Percentiles rank a stretch among this genome's conserved stretches.
Evolutionary conservation across 371 early-diverging fungal genomes (phyloP).

Genomic region (Parasitella parasitica): DNA sequence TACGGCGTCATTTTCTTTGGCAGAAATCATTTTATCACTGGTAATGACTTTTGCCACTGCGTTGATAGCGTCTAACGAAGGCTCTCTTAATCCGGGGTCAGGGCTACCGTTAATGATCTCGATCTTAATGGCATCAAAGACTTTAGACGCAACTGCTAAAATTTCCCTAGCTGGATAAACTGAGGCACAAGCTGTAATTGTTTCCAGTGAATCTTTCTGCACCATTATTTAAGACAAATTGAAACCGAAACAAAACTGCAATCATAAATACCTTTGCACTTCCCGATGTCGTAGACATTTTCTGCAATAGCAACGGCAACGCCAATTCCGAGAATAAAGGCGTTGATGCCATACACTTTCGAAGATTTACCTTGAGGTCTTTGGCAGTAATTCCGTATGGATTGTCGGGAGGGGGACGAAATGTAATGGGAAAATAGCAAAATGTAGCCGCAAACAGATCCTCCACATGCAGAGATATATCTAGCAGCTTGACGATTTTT

Average conservation of each 20-base stretch:
- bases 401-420: constrained; percentile 91
- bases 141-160: constrained; percentile 55
- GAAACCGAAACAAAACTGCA: no score
- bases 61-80: constrained; percentile 56
- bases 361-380: constrained; percentile 76
- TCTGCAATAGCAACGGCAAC: constrained; percentile 81
- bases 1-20: constrained; percentile 42
- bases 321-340: constrained; percentile 76
- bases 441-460: constrained; percentile 88
- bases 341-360: constrained; percentile 65
- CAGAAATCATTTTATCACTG: constrained; percentile 14
- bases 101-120: constrained; percentile 41
- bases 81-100: constrained; percentile 62
- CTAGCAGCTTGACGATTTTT: constrained; percentile 63
- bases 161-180: constrained; percentile 67
- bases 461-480: constrained; percentile 74
- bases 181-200: constrained; percentile 71
- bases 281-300: constrained; percentile 78
- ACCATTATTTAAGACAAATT: no score
- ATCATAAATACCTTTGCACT: constrained; percentile 92
- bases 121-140: constrained; percentile 67
- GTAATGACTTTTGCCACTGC: constrained; percentile 43
- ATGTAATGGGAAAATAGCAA: constrained; percentile 98
- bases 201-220: constrained; percentile 83
- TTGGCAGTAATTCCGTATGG: constrained; percentile 90